These are phyloP conservation scores for Trichophyton rubrum DNA, from an alignment of 2,329 filamentous ascomycete genomes.

Conservation along the genomic window DNA sequence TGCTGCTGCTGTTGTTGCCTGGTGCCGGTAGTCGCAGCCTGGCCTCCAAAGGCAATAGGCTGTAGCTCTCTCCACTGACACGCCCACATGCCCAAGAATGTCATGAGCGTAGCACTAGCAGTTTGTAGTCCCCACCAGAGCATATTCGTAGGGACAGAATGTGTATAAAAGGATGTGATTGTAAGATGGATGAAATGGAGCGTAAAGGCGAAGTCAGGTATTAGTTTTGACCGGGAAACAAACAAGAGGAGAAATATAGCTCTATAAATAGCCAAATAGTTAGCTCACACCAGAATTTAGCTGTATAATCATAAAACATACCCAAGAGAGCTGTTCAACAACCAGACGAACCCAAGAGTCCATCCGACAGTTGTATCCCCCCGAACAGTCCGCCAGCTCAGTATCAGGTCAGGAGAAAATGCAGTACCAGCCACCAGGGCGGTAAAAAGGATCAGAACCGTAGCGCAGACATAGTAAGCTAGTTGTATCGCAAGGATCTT, in stretches of 20 bases:
- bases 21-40: neutral
- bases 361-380: slow-evolving; percentile 59
- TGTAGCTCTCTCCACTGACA: slow-evolving; percentile 81
- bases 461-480: slow-evolving; percentile 51
- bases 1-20: slow-evolving; percentile 42
- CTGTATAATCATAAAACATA: slow-evolving; percentile 28
- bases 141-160: slow-evolving; percentile 58
- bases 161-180: slow-evolving; percentile 65
- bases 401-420: slow-evolving; percentile 46
- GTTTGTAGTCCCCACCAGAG: slow-evolving; percentile 75
- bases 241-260: slow-evolving; percentile 71
- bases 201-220: slow-evolving; percentile 87
- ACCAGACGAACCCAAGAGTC: slow-evolving; percentile 56
- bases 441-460: slow-evolving; percentile 53
- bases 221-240: slow-evolving; percentile 79
- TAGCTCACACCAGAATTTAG: neutral
- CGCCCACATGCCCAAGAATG: slow-evolving; percentile 68
- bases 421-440: slow-evolving; percentile 52
- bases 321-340: slow-evolving; percentile 53
- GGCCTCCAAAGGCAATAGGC: slow-evolving; percentile 70
- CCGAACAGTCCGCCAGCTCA: slow-evolving; percentile 51
- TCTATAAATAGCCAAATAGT: slow-evolving; percentile 35
- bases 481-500: slow-evolving; percentile 55
- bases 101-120: slow-evolving; percentile 51
- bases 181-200: slow-evolving; percentile 73